Conservation (phyloP, 306 rosid species). For the Quercus mongolica region DNA sequence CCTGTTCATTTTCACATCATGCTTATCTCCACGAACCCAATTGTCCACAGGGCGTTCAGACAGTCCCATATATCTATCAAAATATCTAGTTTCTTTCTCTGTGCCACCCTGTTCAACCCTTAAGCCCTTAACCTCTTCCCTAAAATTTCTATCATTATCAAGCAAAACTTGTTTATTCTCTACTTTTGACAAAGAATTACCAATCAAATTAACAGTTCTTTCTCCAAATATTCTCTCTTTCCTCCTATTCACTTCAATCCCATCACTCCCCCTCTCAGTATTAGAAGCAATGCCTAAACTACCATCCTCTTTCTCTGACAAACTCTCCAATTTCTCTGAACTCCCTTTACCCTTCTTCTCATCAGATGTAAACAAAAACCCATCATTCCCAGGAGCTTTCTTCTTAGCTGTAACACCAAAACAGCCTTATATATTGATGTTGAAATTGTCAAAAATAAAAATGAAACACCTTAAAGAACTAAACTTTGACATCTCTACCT, state of each 20-base stretch:
- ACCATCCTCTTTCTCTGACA: constrained; percentile 24
- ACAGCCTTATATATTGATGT: background rate
- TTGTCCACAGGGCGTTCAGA: constrained; percentile 21
- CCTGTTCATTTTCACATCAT: constrained; percentile 13
- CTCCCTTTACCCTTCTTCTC: constrained; percentile 15
- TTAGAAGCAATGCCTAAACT: constrained; percentile 15
- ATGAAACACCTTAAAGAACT: background rate
- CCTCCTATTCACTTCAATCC: constrained; percentile 17
- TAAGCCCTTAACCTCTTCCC: constrained; percentile 22
- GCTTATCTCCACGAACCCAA: constrained; percentile 17
- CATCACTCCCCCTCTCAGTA: constrained; percentile 22
- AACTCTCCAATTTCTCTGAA: constrained; percentile 23
- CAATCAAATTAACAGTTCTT: constrained; percentile 13
- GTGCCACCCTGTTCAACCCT: constrained; percentile 23
- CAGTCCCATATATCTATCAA: constrained; percentile 9
- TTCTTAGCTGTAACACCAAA: constrained; percentile 33
- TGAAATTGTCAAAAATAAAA: background rate
- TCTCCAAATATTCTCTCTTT: constrained; percentile 30
- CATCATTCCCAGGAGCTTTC: constrained; percentile 13
- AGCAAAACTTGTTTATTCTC: constrained; percentile 15
- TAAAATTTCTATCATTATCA: constrained; percentile 6
- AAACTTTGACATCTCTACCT: background rate
- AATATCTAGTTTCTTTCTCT: constrained; percentile 16
- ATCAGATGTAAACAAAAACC: constrained; percentile 3
- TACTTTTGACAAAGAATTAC: constrained; percentile 22